A percentile compares a stretch with the other conserved stretches of the same genome.
These are phyloP conservation scores for Pichia sp. DNA, from an alignment of 1,139 yeast genomes.

Conservation along the genomic window DNA sequence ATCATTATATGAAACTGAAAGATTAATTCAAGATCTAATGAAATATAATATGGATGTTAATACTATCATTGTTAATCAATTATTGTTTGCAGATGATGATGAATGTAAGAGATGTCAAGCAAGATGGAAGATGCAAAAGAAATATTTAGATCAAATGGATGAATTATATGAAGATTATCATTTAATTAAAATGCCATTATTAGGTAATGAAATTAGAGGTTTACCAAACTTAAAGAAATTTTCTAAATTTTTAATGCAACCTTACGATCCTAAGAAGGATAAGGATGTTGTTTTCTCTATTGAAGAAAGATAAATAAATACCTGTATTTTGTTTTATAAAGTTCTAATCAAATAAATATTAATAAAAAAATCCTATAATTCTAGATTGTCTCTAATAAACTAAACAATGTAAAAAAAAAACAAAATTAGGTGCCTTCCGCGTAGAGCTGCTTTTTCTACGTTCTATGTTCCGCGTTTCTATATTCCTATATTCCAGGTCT, in stretches of 20 bases:
- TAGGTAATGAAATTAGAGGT: slow-evolving; percentile 93
- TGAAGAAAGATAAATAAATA: slow-evolving; percentile 44
- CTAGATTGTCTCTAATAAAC: no score
- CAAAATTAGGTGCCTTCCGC: no score
- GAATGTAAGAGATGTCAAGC: slow-evolving; percentile 86
- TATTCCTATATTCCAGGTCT: no score
- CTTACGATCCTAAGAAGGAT: slow-evolving; percentile 63
- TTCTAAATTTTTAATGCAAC: slow-evolving; percentile 60
- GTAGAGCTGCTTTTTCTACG: no score
- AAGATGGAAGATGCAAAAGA: slow-evolving; percentile 93
- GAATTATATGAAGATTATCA: slow-evolving; percentile 91
- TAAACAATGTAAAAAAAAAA: no score
- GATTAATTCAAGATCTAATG: slow-evolving; percentile 93
- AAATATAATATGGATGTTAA: slow-evolving; percentile 94
- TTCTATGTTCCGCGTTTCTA: no score
- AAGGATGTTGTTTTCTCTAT: slow-evolving; percentile 56
- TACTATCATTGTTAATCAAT: slow-evolving; percentile 90
- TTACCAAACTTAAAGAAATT: slow-evolving; percentile 74
- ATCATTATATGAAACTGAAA: slow-evolving; percentile 92
- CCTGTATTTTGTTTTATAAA: no score
- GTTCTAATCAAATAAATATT: no score
- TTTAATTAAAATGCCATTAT: slow-evolving; percentile 87
- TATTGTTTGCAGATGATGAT: slow-evolving; percentile 73
- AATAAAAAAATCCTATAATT: no score
- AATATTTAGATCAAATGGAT: slow-evolving; percentile 88